A percentile compares a stretch with the other conserved stretches of the same genome.
phyloP scores from a whole-genome alignment of 2,329 filamentous ascomycete genomes.

The Scolecobasidium constrictum region DNA sequence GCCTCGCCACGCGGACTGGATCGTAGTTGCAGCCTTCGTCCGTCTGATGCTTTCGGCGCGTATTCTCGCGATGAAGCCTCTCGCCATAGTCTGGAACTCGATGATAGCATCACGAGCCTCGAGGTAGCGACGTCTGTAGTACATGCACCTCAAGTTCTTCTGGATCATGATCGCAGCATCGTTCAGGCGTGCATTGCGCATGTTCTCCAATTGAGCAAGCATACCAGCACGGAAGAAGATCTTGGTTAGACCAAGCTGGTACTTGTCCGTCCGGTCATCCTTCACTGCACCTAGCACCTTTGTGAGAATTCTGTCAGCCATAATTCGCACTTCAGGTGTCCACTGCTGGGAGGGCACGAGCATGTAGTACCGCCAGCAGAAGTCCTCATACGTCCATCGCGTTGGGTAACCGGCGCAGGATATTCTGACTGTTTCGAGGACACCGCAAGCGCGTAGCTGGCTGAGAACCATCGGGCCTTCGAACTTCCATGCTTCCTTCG shows the following conservation, averaged over 20 bases:
- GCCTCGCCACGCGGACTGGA: conserved; percentile 91
- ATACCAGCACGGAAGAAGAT: conserved; percentile 99
- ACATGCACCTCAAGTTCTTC: conserved; percentile 93
- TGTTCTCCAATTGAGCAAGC: conserved; percentile 93
- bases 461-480: conserved; percentile 98
- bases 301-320: conserved; percentile 85
- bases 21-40: conserved; percentile 80
- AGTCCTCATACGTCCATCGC: conserved; percentile 97
- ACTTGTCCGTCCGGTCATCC: conserved; percentile 68
- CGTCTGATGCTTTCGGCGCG: conserved; percentile 71
- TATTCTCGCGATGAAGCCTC: conserved; percentile 69
- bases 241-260: conserved; percentile 94
- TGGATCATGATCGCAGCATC: conserved; percentile 96
- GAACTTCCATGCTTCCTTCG: conserved; percentile 93
- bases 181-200: conserved; percentile 81
- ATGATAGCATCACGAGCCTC: conserved; percentile 76
- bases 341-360: conserved; percentile 79
- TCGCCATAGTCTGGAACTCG: conserved; percentile 63
- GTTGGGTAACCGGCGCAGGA: conserved; percentile 96
- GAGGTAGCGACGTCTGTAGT: conserved; percentile 84
- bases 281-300: conserved; percentile 67
- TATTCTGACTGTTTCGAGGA: conserved; percentile 94
- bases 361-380: conserved; percentile 97
- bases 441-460: conserved; percentile 95
- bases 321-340: conserved; percentile 86